Percentiles rank a stretch among this genome's conserved stretches.
Conservation (phyloP, 83 land plant genomes). For the Picea abies region DNA sequence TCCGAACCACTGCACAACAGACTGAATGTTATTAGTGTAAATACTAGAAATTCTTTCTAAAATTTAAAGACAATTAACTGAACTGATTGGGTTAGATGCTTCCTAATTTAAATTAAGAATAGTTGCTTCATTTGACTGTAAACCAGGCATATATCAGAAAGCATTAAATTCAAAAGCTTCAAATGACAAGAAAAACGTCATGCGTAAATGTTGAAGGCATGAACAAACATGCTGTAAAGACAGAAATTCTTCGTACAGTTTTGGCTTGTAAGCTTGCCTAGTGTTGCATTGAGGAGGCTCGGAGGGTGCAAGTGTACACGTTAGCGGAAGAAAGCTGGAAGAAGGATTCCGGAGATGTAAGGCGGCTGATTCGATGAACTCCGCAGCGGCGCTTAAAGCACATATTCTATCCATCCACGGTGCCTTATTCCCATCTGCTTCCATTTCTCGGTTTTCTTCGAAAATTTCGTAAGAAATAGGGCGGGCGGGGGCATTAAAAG, state of each 20-base stretch:
- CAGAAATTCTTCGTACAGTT: neutral
- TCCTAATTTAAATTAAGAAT: neutral
- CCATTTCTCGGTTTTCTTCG: neutral
- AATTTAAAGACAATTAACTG: neutral
- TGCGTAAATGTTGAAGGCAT: neutral
- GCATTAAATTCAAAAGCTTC: neutral
- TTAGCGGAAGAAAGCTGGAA: neutral
- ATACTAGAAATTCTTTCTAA: neutral
- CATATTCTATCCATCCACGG: neutral
- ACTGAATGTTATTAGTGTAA: neutral
- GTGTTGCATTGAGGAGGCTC: neutral
- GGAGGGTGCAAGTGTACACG: neutral
- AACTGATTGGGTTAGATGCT: neutral
- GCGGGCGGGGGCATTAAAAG: no score
- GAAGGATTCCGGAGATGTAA: neutral
- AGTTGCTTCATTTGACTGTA: neutral
- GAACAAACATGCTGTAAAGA: neutral
- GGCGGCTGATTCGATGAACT: neutral
- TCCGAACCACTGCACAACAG: neutral
- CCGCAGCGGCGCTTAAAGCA: constrained; percentile 9
- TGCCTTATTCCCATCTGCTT: neutral
- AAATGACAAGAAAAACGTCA: neutral
- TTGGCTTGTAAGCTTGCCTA: neutral
- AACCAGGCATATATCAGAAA: neutral
- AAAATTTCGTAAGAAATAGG: no score